Percentiles rank a stretch among this genome's conserved stretches.
Evolutionary conservation across 2,329 filamentous ascomycete species (phyloP).

Genomic region (Diaporthe eres): DNA sequence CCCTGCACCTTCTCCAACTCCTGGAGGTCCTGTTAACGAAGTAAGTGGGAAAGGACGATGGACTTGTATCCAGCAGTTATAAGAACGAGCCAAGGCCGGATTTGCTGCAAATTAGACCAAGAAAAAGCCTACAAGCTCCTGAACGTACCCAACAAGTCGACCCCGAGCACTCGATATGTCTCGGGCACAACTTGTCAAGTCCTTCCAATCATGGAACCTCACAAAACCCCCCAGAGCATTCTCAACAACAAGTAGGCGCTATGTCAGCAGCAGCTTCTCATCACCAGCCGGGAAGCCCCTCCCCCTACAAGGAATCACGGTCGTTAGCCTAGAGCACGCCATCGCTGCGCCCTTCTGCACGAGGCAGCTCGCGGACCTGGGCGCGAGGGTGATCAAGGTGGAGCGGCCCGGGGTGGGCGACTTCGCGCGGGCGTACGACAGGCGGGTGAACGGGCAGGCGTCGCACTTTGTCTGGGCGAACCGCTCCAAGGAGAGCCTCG

Average conservation of each 20-base stretch:
- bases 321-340: slow-evolving; percentile 68
- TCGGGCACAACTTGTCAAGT: background rate
- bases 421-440: slow-evolving; percentile 67
- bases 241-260: background rate
- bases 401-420: slow-evolving; percentile 66
- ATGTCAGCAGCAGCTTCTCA: background rate
- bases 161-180: background rate
- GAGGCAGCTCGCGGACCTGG: slow-evolving; percentile 66
- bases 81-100: background rate
- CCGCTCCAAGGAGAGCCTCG: slow-evolving; percentile 67
- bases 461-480: slow-evolving; percentile 71
- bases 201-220: background rate
- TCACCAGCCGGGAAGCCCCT: background rate
- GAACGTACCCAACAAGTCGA: background rate
- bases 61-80: too few species aligned
- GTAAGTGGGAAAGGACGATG: background rate
- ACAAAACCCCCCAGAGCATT: background rate
- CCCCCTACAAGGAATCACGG: slow-evolving; percentile 58
- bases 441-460: slow-evolving; percentile 61
- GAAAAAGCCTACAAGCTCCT: background rate
- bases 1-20: slow-evolving; percentile 5
- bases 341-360: slow-evolving; percentile 69
- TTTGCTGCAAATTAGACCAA: background rate
- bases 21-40: background rate
- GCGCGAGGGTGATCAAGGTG: slow-evolving; percentile 68